Percentiles rank a stretch among this genome's conserved stretches.
Conservation (phyloP, 2,329 filamentous ascomycete genomes). For the Leptodontidium sp. region DNA sequence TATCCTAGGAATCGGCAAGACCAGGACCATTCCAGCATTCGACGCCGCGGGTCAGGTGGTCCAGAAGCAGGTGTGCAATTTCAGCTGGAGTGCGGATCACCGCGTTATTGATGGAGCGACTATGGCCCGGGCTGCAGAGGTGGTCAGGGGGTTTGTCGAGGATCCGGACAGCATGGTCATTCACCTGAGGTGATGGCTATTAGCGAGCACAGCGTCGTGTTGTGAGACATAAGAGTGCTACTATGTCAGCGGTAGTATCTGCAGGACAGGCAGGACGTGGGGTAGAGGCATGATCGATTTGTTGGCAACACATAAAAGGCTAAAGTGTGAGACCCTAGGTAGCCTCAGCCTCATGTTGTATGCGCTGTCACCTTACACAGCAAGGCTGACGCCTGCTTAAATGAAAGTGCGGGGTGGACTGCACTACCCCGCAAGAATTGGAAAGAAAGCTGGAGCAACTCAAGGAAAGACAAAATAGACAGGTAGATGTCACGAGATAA, state of each 20-base stretch:
- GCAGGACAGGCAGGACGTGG: conserved; percentile 15
- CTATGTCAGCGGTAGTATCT: conserved; percentile 9
- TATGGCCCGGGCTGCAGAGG: conserved; percentile 88
- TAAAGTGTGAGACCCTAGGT: neutral
- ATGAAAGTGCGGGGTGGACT: conserved; percentile 12
- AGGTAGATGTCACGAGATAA: conserved; percentile 3
- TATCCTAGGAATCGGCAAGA: conserved; percentile 87
- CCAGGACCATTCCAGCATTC: conserved; percentile 84
- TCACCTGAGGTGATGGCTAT: conserved; percentile 68
- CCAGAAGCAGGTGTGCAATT: conserved; percentile 82
- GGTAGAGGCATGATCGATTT: conserved; percentile 3
- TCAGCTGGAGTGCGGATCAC: conserved; percentile 98
- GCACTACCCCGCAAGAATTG: conserved; percentile 12
- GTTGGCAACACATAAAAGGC: conserved; percentile 20
- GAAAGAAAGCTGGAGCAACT: neutral
- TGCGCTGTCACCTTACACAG: conserved; percentile 21
- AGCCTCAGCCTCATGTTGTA: conserved; percentile 21
- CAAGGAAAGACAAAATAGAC: conserved; percentile 2
- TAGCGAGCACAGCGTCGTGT: conserved; percentile 1
- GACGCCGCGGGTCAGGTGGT: conserved; percentile 62
- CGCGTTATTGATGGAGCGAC: conserved; percentile 93
- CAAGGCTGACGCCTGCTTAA: neutral
- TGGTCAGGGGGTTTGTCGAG: conserved; percentile 81
- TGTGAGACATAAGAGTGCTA: conserved; percentile 4
- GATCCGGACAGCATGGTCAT: conserved; percentile 88